Evolutionary conservation across 352 stramenopile species (phyloP).

Genomic region (Globisporangium takayamanum): DNA sequence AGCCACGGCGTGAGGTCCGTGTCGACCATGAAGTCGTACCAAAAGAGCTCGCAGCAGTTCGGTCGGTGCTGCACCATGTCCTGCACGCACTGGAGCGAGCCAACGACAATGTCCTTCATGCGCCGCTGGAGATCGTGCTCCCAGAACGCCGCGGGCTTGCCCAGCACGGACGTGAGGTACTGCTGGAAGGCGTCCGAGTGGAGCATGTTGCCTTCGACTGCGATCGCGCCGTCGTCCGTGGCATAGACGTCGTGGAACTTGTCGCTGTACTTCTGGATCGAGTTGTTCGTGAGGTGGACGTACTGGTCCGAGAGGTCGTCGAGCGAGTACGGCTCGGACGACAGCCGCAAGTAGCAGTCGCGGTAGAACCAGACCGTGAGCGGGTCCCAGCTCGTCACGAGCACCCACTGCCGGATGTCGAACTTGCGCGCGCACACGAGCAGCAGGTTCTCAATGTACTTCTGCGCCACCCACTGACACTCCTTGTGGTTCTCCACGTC

Average conservation of each 20-base stretch:
- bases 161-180: slow-evolving; percentile 31
- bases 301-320: slow-evolving; percentile 83
- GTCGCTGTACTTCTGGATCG: slow-evolving; percentile 89
- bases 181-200: slow-evolving; percentile 72
- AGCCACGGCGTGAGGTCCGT: slow-evolving; percentile 79
- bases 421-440: slow-evolving; percentile 88
- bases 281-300: slow-evolving; percentile 94
- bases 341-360: slow-evolving; percentile 91
- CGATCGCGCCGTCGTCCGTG: slow-evolving; percentile 54
- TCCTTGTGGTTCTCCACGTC: slow-evolving; percentile 85
- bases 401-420: slow-evolving; percentile 90
- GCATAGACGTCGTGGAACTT: slow-evolving; percentile 83
- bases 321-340: slow-evolving; percentile 75
- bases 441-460: slow-evolving; percentile 87
- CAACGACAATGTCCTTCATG: slow-evolving; percentile 87
- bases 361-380: slow-evolving; percentile 91
- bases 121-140: slow-evolving; percentile 46
- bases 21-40: slow-evolving; percentile 94
- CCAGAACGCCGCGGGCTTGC: slow-evolving; percentile 27
- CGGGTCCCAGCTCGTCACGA: slow-evolving; percentile 91
- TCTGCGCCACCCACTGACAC: slow-evolving; percentile 84
- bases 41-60: slow-evolving; percentile 91
- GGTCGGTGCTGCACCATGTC: slow-evolving; percentile 83
- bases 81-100: slow-evolving; percentile 82
- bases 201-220: slow-evolving; percentile 66